These are phyloP conservation scores for Ganoderma lingzhi DNA, from an alignment of 1,284 basidiomycete genomes.

Conservation along the genomic window DNA sequence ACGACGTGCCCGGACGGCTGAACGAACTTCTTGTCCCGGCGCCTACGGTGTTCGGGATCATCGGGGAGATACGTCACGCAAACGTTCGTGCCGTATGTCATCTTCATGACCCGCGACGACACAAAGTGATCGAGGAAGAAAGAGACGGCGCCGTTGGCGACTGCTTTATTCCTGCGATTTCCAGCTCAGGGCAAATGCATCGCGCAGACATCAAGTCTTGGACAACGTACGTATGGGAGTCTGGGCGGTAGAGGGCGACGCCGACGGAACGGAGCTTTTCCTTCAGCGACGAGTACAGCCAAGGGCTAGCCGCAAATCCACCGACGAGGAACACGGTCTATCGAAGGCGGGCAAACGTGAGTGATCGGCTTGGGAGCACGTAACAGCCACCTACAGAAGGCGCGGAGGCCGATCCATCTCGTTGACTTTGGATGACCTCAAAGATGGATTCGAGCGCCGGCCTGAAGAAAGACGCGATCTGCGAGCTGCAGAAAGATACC, in stretches of 20 bases:
- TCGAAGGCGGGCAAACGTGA: neutral
- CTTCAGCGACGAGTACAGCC: conserved; percentile 43
- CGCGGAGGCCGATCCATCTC: conserved; percentile 1
- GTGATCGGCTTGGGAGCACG: neutral
- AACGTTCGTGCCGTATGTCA: conserved; percentile 46
- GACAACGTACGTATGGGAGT: conserved; percentile 52
- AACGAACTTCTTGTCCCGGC: conserved; percentile 34
- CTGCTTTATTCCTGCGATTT: conserved; percentile 39
- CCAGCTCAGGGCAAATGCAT: neutral
- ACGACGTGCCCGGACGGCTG: conserved; percentile 43
- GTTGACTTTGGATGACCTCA: conserved; percentile 44
- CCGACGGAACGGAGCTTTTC: conserved; percentile 38
- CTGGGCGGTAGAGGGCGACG: conserved; percentile 51
- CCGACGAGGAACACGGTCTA: conserved; percentile 50
- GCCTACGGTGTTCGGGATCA: conserved; percentile 43
- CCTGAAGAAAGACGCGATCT: conserved; percentile 50
- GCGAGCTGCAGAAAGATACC: conserved; percentile 30
- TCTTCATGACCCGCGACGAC: conserved; percentile 43
- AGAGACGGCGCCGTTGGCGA: conserved; percentile 46
- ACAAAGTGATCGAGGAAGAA: conserved; percentile 48
- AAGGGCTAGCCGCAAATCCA: conserved; percentile 50
- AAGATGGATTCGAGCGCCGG: conserved; percentile 47
- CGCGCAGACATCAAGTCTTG: neutral
- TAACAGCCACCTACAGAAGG: conserved; percentile 14
- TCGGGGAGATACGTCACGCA: conserved; percentile 37